Evolutionary conservation across 1,139 yeast species (phyloP), one percentile per base, ranked within the genome.

Genomic region (Kluyveromyces sp.): DNA sequence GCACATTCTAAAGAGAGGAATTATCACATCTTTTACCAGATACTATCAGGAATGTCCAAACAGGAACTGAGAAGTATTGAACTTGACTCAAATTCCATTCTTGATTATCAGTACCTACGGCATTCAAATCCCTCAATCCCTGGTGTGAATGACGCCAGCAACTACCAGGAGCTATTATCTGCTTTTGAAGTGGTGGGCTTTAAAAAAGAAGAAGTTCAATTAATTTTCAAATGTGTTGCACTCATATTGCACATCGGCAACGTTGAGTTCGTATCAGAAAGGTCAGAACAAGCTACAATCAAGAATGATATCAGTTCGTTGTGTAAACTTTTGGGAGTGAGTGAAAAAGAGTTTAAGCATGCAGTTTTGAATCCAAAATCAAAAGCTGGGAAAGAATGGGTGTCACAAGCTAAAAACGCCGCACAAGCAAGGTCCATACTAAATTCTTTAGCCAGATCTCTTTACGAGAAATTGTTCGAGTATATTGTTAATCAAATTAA

Each of bases 1-100:
- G 97, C 88, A 64, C 77, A 83, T 40, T 50, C 68, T 4, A 69
- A 75, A 16, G 98, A 92, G 64, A 74, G 98, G 60, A 92, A 89
- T 60, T 92, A 92, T 61, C 98, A 92, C 62, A 77, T 89, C 3
- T 92, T 92, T 60, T 94, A 92, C 63, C 97, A 94, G 60, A 66
- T 94, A 36, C 66, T 94, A 29, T 70, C 74, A 42, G 95, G 96
- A 8, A 75, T 84, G 19, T 61, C 78, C 1, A 66, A 66, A 3
- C 68, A 69, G 6, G 69, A 77, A 29, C 66, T 81, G 26, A 55
- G 71, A 4, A 63, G 70, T 22, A 70, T 84, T 33, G 69, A 74
- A 3, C 65, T 85, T 25, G 47, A 44, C 7, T 55, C 64, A 4
- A 56, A 49, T 16, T 49, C 57, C 4, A 46, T 54, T 12, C 51